Conservation (phyloP, 345 rosid genomes). For the Citrus unshiu region DNA sequence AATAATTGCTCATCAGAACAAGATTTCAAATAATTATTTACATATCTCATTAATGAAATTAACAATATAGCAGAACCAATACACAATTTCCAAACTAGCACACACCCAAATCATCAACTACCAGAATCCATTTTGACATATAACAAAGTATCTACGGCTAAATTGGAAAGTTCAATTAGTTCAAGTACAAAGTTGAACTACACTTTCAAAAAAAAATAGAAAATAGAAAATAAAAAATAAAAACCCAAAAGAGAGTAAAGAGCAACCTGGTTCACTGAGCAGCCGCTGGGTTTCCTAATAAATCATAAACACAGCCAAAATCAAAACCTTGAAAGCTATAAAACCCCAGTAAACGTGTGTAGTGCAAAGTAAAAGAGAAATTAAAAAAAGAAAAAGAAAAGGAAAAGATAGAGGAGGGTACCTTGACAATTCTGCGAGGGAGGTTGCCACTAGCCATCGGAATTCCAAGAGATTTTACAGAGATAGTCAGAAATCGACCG, state of each 20-base stretch:
- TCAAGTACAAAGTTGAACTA: not conserved
- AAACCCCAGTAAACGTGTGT: not conserved
- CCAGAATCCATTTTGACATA: too few species aligned
- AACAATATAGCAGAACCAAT: not conserved
- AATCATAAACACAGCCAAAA: constrained; percentile 3
- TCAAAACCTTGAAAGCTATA: not conserved
- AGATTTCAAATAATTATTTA: not conserved
- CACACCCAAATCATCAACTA: not conserved
- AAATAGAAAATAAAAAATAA: not conserved
- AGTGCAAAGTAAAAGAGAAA: not conserved
- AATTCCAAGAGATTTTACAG: not conserved
- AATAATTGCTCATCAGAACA: too few species aligned
- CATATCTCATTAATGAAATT: not conserved
- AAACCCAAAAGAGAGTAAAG: not conserved
- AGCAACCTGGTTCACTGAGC: constrained; percentile 59
- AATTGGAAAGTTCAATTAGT: not conserved
- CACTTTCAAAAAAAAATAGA: too few species aligned
- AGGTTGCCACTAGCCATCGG: constrained; percentile 45
- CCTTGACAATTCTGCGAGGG: constrained; percentile 54
- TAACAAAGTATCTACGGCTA: not conserved
- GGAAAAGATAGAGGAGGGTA: not conserved
- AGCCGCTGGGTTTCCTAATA: constrained; percentile 21
- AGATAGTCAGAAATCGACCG: not conserved
- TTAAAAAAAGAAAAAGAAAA: not conserved
- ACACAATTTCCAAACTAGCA: not conserved